These are phyloP conservation scores for Deinandra increscens DNA, from an alignment of 129 eudicot species.

Conservation along the genomic window DNA sequence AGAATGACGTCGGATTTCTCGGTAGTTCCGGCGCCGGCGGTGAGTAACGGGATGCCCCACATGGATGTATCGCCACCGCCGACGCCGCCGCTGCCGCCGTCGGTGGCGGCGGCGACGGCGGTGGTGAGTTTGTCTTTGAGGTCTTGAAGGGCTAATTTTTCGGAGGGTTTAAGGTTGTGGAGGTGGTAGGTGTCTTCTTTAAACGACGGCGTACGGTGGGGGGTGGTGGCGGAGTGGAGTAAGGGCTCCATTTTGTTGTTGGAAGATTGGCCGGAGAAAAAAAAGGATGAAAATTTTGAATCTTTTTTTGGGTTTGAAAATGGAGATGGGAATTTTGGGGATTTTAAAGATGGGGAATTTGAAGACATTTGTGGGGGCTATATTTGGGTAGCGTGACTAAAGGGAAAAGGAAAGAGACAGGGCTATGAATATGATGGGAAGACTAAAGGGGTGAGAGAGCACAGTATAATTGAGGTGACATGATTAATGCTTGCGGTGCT, in stretches of 20 bases:
- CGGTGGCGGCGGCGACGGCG: slow-evolving; percentile 27
- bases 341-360: slow-evolving; percentile 22
- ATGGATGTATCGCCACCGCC: slow-evolving; percentile 50
- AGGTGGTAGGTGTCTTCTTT: slow-evolving; percentile 88
- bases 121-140: slow-evolving; percentile 53
- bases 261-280: not conserved
- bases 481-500: slow-evolving; percentile 45
- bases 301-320: too few species aligned
- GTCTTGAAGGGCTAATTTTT: slow-evolving; percentile 61
- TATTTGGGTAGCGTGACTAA: slow-evolving; percentile 42
- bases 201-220: slow-evolving; percentile 66
- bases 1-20: slow-evolving; percentile 77
- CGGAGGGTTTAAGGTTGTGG: slow-evolving; percentile 68
- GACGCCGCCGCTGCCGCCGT: too few species aligned
- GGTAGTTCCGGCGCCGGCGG: slow-evolving; percentile 21
- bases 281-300: slow-evolving; percentile 12
- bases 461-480: slow-evolving; percentile 48
- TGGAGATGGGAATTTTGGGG: not conserved
- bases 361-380: slow-evolving; percentile 28
- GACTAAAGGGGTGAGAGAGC: slow-evolving; percentile 19
- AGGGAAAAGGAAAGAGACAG: slow-evolving; percentile 46
- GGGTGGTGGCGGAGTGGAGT: slow-evolving; percentile 53
- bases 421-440: slow-evolving; percentile 30
- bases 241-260: slow-evolving; percentile 32
- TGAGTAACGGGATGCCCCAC: slow-evolving; percentile 68